Conservation (phyloP, 2,329 filamentous ascomycete genomes). For the Trichoderma cornu-damae region DNA sequence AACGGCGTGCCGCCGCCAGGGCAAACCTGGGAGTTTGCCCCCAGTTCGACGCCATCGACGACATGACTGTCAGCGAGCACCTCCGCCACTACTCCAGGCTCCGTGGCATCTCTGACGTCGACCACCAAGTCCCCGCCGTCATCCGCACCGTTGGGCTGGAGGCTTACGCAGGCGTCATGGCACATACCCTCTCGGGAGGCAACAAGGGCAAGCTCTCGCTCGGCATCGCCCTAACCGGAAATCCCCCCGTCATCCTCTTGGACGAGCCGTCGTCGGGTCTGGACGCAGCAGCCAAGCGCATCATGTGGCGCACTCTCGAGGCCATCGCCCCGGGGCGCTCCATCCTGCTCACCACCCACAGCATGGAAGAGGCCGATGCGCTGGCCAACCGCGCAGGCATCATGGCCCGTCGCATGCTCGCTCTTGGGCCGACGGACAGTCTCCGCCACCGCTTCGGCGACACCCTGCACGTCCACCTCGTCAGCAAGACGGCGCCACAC, state of each 20-base stretch:
- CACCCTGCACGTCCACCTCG: constrained; percentile 69
- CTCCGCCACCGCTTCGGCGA: constrained; percentile 68
- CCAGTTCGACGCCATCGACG: constrained; percentile 67
- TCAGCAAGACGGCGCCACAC: constrained; percentile 64
- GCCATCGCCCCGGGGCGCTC: constrained; percentile 61
- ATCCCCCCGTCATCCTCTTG: constrained; percentile 66
- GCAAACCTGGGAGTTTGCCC: constrained; percentile 66
- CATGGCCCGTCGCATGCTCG: constrained; percentile 74
- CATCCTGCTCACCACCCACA: constrained; percentile 69
- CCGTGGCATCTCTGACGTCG: constrained; percentile 58
- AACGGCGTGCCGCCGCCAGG: constrained; percentile 57
- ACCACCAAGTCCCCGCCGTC: constrained; percentile 58
- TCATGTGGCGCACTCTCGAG: constrained; percentile 69
- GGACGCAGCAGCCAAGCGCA: constrained; percentile 67
- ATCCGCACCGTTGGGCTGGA: constrained; percentile 61
- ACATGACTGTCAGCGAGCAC: constrained; percentile 69
- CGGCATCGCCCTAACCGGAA: constrained; percentile 70
- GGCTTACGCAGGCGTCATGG: constrained; percentile 58
- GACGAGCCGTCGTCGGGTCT: constrained; percentile 71
- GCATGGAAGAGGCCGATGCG: constrained; percentile 76
- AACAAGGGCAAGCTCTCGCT: constrained; percentile 72
- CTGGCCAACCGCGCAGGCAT: constrained; percentile 62
- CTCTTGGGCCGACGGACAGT: constrained; percentile 63
- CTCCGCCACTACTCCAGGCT: constrained; percentile 67
- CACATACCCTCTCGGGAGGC: constrained; percentile 64